Conservation (phyloP, 441 rosid genomes). For the Euphorbia schlechtendalii region DNA sequence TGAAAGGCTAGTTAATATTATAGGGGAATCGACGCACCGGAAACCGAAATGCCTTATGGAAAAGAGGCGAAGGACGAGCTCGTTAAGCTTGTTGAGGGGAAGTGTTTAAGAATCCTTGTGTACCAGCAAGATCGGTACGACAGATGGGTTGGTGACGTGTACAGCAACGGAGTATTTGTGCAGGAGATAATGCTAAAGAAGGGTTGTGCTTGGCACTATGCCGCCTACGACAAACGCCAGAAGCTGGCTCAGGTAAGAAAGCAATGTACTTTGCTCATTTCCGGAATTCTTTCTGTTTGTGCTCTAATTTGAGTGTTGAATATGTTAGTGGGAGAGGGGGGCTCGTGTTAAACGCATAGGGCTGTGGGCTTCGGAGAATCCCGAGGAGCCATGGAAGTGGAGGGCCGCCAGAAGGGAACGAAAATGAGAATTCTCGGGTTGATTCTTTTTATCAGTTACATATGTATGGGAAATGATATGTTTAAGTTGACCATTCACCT, state of each 20-base stretch:
- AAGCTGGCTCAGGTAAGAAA: constrained; percentile 45
- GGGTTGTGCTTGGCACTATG: constrained; percentile 79
- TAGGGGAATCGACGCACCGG: constrained; percentile 88
- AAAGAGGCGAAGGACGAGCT: constrained; percentile 64
- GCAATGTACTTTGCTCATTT: neutral
- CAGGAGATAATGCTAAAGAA: constrained; percentile 76
- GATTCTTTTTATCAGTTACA: too few relatives aligned
- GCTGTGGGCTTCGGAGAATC: constrained; percentile 69
- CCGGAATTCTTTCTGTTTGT: neutral
- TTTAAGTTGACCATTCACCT: too few relatives aligned
- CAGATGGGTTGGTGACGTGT: constrained; percentile 60
- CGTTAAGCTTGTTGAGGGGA: constrained; percentile 48
- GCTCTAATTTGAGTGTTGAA: neutral
- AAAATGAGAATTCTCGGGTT: constrained; percentile 9
- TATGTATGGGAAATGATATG: too few relatives aligned
- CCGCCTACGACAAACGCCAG: constrained; percentile 47
- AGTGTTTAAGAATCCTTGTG: constrained; percentile 46
- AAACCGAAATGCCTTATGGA: constrained; percentile 64
- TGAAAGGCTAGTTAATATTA: too few relatives aligned
- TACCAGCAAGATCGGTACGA: constrained; percentile 60
- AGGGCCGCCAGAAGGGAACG: constrained; percentile 51
- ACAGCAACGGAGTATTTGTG: constrained; percentile 53
- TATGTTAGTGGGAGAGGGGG: constrained; percentile 65
- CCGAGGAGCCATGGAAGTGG: constrained; percentile 80
- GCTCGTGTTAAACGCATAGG: constrained; percentile 59